These are phyloP conservation scores for Neonectria coccinea DNA, from an alignment of 2,329 filamentous ascomycete species.

Conservation along the genomic window DNA sequence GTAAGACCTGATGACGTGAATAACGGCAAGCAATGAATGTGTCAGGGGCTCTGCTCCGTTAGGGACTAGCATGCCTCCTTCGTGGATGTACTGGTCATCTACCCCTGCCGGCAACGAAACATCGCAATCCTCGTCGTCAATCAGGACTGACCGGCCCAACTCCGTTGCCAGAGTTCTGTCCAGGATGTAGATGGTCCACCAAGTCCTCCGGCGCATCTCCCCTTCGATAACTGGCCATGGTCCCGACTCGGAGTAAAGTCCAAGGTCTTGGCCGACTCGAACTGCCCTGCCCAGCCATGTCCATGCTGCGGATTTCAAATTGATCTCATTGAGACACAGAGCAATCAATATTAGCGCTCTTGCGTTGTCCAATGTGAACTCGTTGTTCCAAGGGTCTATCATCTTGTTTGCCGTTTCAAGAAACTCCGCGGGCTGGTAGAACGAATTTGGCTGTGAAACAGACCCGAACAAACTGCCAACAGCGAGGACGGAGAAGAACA, in stretches of 20 bases:
- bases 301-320: constrained; percentile 86
- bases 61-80: constrained; percentile 66
- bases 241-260: constrained; percentile 80
- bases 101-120: constrained; percentile 81
- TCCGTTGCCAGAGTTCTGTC: constrained; percentile 87
- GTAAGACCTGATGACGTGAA: constrained; percentile 85
- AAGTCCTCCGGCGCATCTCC: constrained; percentile 88
- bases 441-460: constrained; percentile 64
- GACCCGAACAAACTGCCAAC: constrained; percentile 81
- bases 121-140: constrained; percentile 90
- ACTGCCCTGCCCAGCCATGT: constrained; percentile 86
- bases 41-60: constrained; percentile 68
- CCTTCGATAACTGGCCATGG: constrained; percentile 80
- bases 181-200: constrained; percentile 94
- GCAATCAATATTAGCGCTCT: constrained; percentile 78
- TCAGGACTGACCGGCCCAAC: constrained; percentile 81
- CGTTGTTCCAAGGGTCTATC: constrained; percentile 85
- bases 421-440: constrained; percentile 69
- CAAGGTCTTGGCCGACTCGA: constrained; percentile 84
- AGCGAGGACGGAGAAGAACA: constrained; percentile 86
- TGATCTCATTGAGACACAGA: constrained; percentile 86
- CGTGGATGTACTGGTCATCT: constrained; percentile 81
- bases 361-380: constrained; percentile 80
- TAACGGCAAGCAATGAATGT: constrained; percentile 80
- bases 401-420: constrained; percentile 77